Base-by-base conservation (phyloP, 2,329 filamentous ascomycete species). In the Huntiella decipiens region DNA sequence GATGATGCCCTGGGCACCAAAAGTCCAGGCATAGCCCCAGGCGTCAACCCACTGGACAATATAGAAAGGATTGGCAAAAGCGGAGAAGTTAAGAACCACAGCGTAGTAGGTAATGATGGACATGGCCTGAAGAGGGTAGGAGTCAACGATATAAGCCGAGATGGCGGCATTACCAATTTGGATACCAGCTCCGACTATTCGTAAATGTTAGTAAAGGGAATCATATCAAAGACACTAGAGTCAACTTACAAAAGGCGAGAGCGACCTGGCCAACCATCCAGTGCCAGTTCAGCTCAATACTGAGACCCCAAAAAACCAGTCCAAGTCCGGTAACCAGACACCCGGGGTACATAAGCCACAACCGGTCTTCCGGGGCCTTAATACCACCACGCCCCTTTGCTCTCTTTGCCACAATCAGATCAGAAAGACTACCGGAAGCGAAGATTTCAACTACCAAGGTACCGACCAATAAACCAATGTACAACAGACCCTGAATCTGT, bases 261-360 rank as follows among this genome's bases (percentile, higher is more conserved):
- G 67, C 68, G 3, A 73, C 56, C 50, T 75, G 70, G 1, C 69
- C 71, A 0, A 72, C 65, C 33, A 72, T 68, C 68, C 70, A 74
- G 55, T 74, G 70, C 52, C 68, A 72, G 0, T 54, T 54, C 36
- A 59, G 61, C 48, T 73, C 70, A 11, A 74, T 58, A 44, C 66
- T 71, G 37, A 74, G 54, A 0, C 71, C 71, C 71, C 71, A 75
- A 41, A 74, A 39, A 31, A 72, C 60, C 32, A 70, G 55, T 0
- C 71, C 71, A 5, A 70, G 54, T 56, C 47, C 61, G 1, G 63
- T 69, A 8, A 71, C 48, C 4, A 67, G 6, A 2, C 64, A 61
- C 10, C 68, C 70, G 5, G 71, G 71, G 55, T 73, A 74, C 2
- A 62, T 63, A 10, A 74, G 55, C 68, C 69, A 74, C 16, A 74